A percentile compares a stretch with the other conserved stretches of the same genome.
These are phyloP conservation scores for Neoascochyta sp. DNA, from an alignment of 2,329 filamentous ascomycete species.

Conservation along the genomic window DNA sequence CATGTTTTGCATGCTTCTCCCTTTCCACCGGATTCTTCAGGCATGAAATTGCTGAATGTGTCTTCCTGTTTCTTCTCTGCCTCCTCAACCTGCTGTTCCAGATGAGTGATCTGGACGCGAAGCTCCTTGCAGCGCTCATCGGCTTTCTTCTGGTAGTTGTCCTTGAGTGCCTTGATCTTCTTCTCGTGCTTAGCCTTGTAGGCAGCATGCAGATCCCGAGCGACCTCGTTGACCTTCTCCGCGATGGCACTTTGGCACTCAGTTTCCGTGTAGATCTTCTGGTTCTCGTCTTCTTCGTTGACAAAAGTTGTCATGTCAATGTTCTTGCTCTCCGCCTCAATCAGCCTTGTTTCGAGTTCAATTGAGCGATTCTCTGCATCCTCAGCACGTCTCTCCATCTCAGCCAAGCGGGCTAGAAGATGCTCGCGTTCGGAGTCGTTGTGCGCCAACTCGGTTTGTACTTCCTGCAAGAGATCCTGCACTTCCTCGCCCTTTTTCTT, in stretches of 20 bases:
- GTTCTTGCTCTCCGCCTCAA: slow-evolving; percentile 62
- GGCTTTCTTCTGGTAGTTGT: slow-evolving; percentile 77
- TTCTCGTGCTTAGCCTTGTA: slow-evolving; percentile 98
- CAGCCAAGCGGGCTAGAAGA: slow-evolving; percentile 68
- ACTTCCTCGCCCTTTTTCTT: slow-evolving; percentile 82
- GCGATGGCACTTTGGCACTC: slow-evolving; percentile 67
- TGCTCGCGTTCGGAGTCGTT: slow-evolving; percentile 79
- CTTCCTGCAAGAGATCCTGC: slow-evolving; percentile 72
- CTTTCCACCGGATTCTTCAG: slow-evolving; percentile 12
- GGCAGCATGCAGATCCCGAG: slow-evolving; percentile 80
- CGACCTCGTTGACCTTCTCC: slow-evolving; percentile 72
- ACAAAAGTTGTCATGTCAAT: slow-evolving; percentile 63
- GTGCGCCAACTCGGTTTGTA: slow-evolving; percentile 75
- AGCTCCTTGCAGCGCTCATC: slow-evolving; percentile 83
- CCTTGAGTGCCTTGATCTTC: slow-evolving; percentile 86
- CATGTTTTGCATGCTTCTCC: slow-evolving; percentile 12
- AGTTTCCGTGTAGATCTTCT: slow-evolving; percentile 40
- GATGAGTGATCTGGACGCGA: slow-evolving; percentile 65
- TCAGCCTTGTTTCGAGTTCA: slow-evolving; percentile 55
- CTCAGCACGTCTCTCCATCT: slow-evolving; percentile 69
- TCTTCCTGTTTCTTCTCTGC: slow-evolving; percentile 63
- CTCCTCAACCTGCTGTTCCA: slow-evolving; percentile 70
- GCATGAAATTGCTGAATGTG: slow-evolving; percentile 57
- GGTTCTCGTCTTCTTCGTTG: slow-evolving; percentile 35
- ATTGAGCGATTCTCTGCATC: slow-evolving; percentile 72